Evolutionary conservation across 257 asterid genomes (phyloP).

Genomic region (Solanum appendiculatum): DNA sequence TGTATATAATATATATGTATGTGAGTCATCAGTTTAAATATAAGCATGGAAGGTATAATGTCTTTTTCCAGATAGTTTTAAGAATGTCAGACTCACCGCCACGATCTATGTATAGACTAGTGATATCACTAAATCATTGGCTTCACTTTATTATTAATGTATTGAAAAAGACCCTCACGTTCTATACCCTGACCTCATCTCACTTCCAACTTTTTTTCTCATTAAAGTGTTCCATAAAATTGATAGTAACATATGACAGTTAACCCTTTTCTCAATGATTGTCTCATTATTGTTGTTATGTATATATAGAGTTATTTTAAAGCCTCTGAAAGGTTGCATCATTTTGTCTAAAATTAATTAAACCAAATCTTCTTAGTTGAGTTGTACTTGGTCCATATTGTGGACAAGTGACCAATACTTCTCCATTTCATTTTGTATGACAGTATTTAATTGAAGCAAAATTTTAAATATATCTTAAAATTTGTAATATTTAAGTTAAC

Average conservation of each 20-base stretch:
- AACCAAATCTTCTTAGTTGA: conserved; percentile 4
- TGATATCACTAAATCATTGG: not conserved
- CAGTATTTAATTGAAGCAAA: not conserved
- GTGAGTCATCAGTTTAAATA: not conserved
- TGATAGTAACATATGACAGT: not conserved
- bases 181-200: not conserved
- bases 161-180: conserved; percentile 11
- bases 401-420: not conserved
- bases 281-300: not conserved
- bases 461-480: not conserved
- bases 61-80: not conserved
- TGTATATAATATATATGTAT: not conserved
- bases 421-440: not conserved
- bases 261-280: conserved; percentile 1
- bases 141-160: not conserved
- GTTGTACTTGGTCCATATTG: not conserved
- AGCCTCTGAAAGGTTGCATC: not conserved
- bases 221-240: not conserved
- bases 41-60: not conserved
- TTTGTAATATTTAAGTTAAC: too few relatives aligned
- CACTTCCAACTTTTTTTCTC: not conserved
- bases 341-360: not conserved
- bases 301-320: not conserved
- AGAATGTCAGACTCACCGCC: not conserved
- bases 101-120: not conserved